A percentile compares a stretch with the other conserved stretches of the same genome.
Conservation (phyloP, 352 stramenopile genomes). For the Thalassiosira oceanica region DNA sequence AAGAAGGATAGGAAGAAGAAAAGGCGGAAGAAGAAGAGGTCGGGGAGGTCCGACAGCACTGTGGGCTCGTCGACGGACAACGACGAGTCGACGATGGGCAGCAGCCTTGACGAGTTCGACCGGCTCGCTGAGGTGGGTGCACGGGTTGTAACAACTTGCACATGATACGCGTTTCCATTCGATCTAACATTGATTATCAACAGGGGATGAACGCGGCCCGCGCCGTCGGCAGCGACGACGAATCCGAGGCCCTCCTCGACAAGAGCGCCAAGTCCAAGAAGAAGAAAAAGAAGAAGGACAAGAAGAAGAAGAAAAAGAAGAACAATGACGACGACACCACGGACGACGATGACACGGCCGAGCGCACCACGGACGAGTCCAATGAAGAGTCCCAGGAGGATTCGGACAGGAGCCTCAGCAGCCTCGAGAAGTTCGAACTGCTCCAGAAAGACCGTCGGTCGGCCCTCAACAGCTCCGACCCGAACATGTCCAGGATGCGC, state of each 20-base stretch:
- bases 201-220: too few species aligned
- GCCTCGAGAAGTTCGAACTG: too few species aligned
- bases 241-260: neutral
- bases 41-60: neutral
- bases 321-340: neutral
- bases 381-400: too few species aligned
- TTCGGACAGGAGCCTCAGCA: too few species aligned
- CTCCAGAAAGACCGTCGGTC: too few species aligned
- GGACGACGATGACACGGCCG: neutral
- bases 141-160: too few species aligned
- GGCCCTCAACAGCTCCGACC: too few species aligned
- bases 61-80: neutral
- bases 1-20: neutral
- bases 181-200: too few species aligned
- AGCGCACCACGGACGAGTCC: neutral
- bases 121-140: too few species aligned
- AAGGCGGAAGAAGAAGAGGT: neutral
- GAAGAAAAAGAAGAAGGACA: conserved; percentile 1
- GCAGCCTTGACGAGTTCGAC: neutral
- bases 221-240: neutral
- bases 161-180: too few species aligned
- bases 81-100: neutral
- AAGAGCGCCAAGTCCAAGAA: neutral
- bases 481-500: too few species aligned
- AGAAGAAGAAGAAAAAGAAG: conserved; percentile 2